Conservation (phyloP, 768 basidiomycete genomes). For the Mycena kentingensis region DNA sequence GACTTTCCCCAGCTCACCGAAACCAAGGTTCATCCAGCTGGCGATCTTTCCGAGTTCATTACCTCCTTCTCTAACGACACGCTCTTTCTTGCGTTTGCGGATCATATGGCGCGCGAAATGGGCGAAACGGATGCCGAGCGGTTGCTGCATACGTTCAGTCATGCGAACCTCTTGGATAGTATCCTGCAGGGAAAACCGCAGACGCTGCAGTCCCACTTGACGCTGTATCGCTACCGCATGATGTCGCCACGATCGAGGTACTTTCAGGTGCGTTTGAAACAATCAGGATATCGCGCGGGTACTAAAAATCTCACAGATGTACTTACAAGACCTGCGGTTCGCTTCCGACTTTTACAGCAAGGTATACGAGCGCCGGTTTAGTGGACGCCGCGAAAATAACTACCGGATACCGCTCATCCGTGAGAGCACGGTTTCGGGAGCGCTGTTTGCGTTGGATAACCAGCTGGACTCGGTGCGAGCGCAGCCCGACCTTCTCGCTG, state of each 20-base stretch:
- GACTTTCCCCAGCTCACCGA: constrained; percentile 81
- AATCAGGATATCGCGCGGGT: too few species aligned
- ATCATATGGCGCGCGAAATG: constrained; percentile 68
- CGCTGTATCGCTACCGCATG: constrained; percentile 66
- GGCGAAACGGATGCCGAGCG: constrained; percentile 61
- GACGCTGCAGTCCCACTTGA: constrained; percentile 73
- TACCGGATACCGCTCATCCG: constrained; percentile 67
- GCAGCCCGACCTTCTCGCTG: constrained; percentile 41
- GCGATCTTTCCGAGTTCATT: constrained; percentile 83
- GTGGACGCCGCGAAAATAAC: constrained; percentile 68
- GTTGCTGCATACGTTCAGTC: constrained; percentile 70
- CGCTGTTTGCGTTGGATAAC: constrained; percentile 62
- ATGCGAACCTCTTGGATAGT: constrained; percentile 79
- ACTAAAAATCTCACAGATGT: too few species aligned
- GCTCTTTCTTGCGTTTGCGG: constrained; percentile 78
- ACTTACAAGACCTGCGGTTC: constrained; percentile 74
- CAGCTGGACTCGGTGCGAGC: constrained; percentile 51
- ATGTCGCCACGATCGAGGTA: constrained; percentile 59
- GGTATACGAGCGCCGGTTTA: constrained; percentile 73
- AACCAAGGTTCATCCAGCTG: constrained; percentile 64
- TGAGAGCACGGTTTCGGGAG: constrained; percentile 69
- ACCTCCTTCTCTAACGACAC: constrained; percentile 84
- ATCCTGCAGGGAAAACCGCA: constrained; percentile 89
- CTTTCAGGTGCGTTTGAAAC: too few species aligned
- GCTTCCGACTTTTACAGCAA: constrained; percentile 76